A percentile compares a stretch with the other conserved stretches of the same genome.
phyloP scores from a whole-genome alignment of 768 basidiomycete species.

The Filobasidium floriforme region DNA sequence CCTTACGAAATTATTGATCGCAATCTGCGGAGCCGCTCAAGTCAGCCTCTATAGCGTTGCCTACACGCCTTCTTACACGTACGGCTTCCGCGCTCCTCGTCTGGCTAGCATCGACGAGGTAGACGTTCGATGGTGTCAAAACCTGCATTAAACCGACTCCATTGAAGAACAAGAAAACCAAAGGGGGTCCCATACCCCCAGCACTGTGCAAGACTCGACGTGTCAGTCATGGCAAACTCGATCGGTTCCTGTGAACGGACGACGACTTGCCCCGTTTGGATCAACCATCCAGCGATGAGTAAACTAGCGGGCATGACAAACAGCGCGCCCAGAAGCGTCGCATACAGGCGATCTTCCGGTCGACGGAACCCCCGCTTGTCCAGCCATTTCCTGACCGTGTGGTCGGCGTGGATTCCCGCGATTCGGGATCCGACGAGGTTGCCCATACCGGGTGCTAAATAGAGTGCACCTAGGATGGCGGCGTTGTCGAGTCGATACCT shows the following conservation, averaged over 20 bases:
- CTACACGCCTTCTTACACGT: background rate
- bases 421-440: constrained; percentile 42
- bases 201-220: constrained; percentile 17
- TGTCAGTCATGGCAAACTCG: background rate
- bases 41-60: background rate
- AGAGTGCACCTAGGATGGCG: constrained; percentile 44
- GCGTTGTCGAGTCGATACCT: constrained; percentile 44
- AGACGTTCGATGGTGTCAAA: constrained; percentile 39
- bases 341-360: constrained; percentile 44
- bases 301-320: constrained; percentile 35
- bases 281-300: constrained; percentile 38
- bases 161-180: constrained; percentile 35
- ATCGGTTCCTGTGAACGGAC: background rate
- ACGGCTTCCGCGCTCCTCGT: constrained; percentile 32
- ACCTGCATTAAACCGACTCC: constrained; percentile 38
- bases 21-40: constrained; percentile 27
- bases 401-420: constrained; percentile 42
- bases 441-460: constrained; percentile 42
- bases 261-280: constrained; percentile 27
- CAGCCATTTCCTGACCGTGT: constrained; percentile 34
- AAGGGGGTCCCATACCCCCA: constrained; percentile 38
- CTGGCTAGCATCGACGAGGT: constrained; percentile 36
- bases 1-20: constrained; percentile 45
- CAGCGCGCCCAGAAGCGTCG: constrained; percentile 34
- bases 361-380: constrained; percentile 39